Evolutionary conservation across 2,329 filamentous ascomycete genomes (phyloP).

Genomic region (Conoideocrella luteorostrata): DNA sequence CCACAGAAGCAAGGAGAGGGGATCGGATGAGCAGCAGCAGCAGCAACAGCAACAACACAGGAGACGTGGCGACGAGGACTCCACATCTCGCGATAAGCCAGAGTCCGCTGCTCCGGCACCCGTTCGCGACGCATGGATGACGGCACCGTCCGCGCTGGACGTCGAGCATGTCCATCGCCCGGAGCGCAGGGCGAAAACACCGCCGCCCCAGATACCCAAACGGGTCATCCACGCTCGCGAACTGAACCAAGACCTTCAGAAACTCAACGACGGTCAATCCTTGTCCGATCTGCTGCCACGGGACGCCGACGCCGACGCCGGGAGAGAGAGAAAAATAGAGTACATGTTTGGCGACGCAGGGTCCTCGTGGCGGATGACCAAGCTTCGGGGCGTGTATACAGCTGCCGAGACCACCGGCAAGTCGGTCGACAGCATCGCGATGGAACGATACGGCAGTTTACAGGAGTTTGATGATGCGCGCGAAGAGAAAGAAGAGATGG

Average conservation of each 20-base stretch:
- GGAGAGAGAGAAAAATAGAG: constrained; percentile 50
- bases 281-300: not conserved
- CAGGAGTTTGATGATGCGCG: constrained; percentile 85
- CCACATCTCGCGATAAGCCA: not conserved
- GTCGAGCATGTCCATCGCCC: constrained; percentile 73
- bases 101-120: constrained; percentile 28
- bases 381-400: constrained; percentile 77
- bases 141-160: constrained; percentile 71
- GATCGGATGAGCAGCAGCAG: constrained; percentile 45
- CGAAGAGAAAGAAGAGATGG: constrained; percentile 88
- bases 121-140: constrained; percentile 90
- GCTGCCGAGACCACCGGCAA: constrained; percentile 67
- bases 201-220: constrained; percentile 52
- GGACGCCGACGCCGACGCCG: too few species aligned
- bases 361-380: constrained; percentile 94
- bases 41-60: constrained; percentile 45
- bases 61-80: constrained; percentile 18
- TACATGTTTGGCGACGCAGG: constrained; percentile 88
- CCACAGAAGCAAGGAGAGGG: constrained; percentile 16
- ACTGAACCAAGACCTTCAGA: constrained; percentile 61
- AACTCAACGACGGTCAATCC: constrained; percentile 44
- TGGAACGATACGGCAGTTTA: constrained; percentile 74
- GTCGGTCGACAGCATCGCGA: constrained; percentile 73
- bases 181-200: constrained; percentile 45
- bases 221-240: constrained; percentile 74